These are phyloP conservation scores for Microstegium vimineum DNA, from an alignment of 176 grass and related monocot species.

Conservation along the genomic window DNA sequence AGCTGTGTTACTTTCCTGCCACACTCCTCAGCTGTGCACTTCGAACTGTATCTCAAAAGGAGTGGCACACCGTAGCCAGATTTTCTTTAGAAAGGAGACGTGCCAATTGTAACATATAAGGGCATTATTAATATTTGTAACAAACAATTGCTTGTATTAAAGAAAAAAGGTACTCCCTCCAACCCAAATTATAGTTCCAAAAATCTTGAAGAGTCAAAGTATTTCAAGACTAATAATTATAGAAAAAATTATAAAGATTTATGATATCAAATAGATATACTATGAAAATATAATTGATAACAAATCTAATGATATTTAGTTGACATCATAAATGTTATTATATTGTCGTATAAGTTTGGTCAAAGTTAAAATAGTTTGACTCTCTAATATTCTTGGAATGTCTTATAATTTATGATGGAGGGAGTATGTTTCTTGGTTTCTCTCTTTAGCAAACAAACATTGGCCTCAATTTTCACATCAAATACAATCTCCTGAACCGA, in stretches of 20 bases:
- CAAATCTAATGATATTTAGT: too few species aligned
- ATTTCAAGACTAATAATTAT: too few species aligned
- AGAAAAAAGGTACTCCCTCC: background rate
- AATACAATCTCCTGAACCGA: background rate
- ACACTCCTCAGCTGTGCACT: background rate
- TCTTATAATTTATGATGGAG: too few species aligned
- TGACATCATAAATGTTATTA: too few species aligned
- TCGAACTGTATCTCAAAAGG: background rate
- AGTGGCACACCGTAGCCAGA: background rate
- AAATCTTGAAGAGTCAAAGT: too few species aligned
- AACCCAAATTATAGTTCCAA: too few species aligned
- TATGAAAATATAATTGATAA: too few species aligned
- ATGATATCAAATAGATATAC: too few species aligned
- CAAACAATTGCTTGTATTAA: conserved; percentile 9
- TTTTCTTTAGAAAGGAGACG: background rate
- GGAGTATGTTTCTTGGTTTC: background rate
- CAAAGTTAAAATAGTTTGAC: too few species aligned
- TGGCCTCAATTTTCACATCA: background rate
- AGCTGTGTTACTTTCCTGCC: background rate
- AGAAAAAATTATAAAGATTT: too few species aligned
- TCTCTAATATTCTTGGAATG: too few species aligned
- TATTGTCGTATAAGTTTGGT: too few species aligned
- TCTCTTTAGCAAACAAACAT: background rate
- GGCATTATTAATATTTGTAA: conserved; percentile 14
- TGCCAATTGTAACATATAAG: conserved; percentile 1